Evolutionary conservation across 2,329 filamentous ascomycete species (phyloP).

Genomic region (Neocucurbitaria cava): DNA sequence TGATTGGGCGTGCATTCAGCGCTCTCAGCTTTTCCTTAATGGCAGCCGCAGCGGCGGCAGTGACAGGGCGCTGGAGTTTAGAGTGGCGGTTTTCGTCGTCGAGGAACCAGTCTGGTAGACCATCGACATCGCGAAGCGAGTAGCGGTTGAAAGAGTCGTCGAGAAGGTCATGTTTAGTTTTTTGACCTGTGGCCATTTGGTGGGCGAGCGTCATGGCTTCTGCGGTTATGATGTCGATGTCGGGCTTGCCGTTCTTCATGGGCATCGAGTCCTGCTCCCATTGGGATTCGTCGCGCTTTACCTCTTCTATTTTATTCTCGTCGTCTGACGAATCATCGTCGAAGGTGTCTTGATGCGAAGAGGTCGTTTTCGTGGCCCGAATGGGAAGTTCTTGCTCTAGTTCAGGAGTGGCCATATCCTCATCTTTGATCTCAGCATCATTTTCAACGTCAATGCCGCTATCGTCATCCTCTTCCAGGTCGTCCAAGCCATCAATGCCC

Average conservation of each 20-base stretch:
- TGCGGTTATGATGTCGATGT: constrained; percentile 98
- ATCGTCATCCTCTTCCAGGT: constrained; percentile 57
- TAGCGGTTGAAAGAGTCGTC: constrained; percentile 96
- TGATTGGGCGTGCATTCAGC: constrained; percentile 94
- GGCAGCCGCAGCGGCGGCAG: constrained; percentile 84
- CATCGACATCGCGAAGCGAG: constrained; percentile 87
- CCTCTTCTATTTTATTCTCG: constrained; percentile 65
- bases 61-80: constrained; percentile 85
- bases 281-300: constrained; percentile 62
- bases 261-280: constrained; percentile 73
- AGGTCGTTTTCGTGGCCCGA: constrained; percentile 26
- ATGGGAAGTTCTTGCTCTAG: constrained; percentile 20
- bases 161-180: constrained; percentile 76
- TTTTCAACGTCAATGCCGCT: constrained; percentile 50
- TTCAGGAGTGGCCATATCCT: constrained; percentile 6
- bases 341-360: constrained; percentile 28
- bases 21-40: constrained; percentile 95
- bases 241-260: constrained; percentile 69
- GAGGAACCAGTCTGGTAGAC: constrained; percentile 96
- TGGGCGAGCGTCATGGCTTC: constrained; percentile 99
- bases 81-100: constrained; percentile 90
- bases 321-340: constrained; percentile 48
- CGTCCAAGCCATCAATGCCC: constrained; percentile 73
- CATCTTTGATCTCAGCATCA: constrained; percentile 29
- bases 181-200: constrained; percentile 84